Evolutionary conservation across 1,284 basidiomycete genomes (phyloP).

Genomic region (Ganoderma meredithae): DNA sequence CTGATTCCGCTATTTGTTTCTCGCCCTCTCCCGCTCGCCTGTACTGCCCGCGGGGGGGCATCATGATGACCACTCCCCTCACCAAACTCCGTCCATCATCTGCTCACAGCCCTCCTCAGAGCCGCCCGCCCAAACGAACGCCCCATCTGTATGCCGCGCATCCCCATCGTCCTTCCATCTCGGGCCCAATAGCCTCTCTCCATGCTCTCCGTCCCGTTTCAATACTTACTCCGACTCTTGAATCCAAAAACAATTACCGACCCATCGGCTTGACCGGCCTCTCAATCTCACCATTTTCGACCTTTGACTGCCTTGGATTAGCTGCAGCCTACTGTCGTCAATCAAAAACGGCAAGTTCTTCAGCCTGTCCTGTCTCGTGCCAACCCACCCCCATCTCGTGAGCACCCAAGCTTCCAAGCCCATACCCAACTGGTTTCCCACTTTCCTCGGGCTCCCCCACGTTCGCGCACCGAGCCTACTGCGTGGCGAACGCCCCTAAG

Average conservation of each 20-base stretch:
- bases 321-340: background rate
- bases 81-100: slow-evolving; percentile 8
- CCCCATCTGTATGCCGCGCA: background rate
- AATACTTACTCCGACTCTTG: slow-evolving; percentile 5
- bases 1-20: slow-evolving; percentile 1
- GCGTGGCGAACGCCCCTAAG: background rate
- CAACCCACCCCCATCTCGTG: background rate
- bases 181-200: background rate
- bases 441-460: background rate
- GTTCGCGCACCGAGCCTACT: background rate
- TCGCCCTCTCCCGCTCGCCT: slow-evolving; percentile 3
- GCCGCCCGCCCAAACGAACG: background rate
- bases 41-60: background rate
- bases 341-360: background rate
- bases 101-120: slow-evolving; percentile 7
- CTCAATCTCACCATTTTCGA: background rate
- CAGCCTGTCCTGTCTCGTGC: background rate
- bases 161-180: background rate
- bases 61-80: slow-evolving; percentile 7
- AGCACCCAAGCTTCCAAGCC: background rate
- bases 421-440: background rate
- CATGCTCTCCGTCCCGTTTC: slow-evolving; percentile 1
- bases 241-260: slow-evolving; percentile 1
- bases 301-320: background rate
- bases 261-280: background rate